These are phyloP conservation scores for Astrocystis sublimbata DNA, from an alignment of 495 filamentous ascomycete species.

Conservation along the genomic window DNA sequence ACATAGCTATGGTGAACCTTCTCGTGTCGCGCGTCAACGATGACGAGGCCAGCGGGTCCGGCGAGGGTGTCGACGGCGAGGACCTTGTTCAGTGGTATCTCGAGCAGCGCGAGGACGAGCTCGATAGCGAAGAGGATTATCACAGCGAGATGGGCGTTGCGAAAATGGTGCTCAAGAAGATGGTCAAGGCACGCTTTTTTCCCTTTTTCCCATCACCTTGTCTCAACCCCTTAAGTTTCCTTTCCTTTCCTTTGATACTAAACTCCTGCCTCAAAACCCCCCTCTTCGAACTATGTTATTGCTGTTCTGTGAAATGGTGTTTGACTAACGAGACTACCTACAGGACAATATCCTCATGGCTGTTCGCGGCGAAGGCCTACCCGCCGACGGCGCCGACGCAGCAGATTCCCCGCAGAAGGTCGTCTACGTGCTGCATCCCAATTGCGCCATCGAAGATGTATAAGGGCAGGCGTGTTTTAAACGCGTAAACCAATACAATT, in stretches of 20 bases:
- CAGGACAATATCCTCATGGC: slow-evolving; percentile 93
- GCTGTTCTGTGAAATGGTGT: not conserved
- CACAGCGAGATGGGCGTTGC: slow-evolving; percentile 72
- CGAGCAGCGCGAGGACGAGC: slow-evolving; percentile 85
- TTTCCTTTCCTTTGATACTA: not conserved
- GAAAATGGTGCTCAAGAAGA: slow-evolving; percentile 89
- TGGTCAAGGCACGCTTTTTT: slow-evolving; percentile 78
- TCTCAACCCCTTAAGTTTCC: not conserved
- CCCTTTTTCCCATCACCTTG: slow-evolving; percentile 17
- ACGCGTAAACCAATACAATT: too few species aligned
- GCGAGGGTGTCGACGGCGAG: slow-evolving; percentile 89
- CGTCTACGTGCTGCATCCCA: slow-evolving; percentile 92
- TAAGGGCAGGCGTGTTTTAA: too few species aligned
- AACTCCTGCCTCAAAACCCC: too few species aligned
- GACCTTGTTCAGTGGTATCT: slow-evolving; percentile 89
- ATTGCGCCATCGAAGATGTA: slow-evolving; percentile 74
- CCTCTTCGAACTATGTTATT: not conserved
- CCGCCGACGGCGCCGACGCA: slow-evolving; percentile 56
- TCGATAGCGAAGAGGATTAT: slow-evolving; percentile 77
- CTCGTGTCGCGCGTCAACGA: slow-evolving; percentile 70
- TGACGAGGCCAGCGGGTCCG: slow-evolving; percentile 72
- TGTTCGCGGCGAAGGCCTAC: slow-evolving; percentile 79
- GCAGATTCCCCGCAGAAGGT: slow-evolving; percentile 54
- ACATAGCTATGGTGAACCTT: slow-evolving; percentile 83
- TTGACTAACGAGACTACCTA: not conserved